Base-by-base conservation (phyloP, 257 asterid species). In the Przewalskia tangutica region DNA sequence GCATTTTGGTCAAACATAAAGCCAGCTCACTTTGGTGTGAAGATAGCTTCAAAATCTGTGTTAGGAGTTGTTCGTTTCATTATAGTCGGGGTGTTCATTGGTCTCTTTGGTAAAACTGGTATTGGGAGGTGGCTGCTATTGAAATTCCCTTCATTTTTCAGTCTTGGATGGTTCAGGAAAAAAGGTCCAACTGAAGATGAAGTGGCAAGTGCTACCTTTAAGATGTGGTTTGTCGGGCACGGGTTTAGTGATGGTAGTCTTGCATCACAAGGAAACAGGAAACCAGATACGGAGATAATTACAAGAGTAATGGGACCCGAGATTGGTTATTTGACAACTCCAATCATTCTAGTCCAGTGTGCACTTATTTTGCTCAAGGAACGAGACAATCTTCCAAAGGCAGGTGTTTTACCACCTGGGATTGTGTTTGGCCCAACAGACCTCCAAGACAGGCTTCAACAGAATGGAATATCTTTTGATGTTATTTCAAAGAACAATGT, bases 261-360 rank as follows among this genome's bases (percentile, higher is more conserved):
- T 18, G 92, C 91, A 7, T 81, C 85, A 2, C 63, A 84, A 75
- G 91, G 89, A 8, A 83, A 81, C 77, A 84, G 44, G 83, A 93
- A 91, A 75, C 91, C 93, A 0, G 98, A 95, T 77, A 84, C 89
- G 88, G 94, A 95, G 85, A 84, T 95, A 13, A 85, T 93, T 27
- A 94, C 98, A 6, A 91, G 99, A 86, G 97, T 95, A 51, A 87
- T 48, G 82, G 99, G 99, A 53, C 99, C 99, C 1, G 99, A 95
- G 93, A 89, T 94, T 81, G 99, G 99, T 38, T 95, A 95, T 84
- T 42, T 89, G 54, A 88, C 98, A 5, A 95, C 98, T 63, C 98
- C 99, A 0, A 89, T 95, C 20, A 85, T 87, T 77, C 91, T 95
- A 23, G 40, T 95, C 81, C 99, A 95, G 84, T 91, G 97, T 48